Percentiles rank a stretch among this genome's conserved stretches.
phyloP scores from a whole-genome alignment of 768 basidiomycete species.

The Tricholoma flavovirens region DNA sequence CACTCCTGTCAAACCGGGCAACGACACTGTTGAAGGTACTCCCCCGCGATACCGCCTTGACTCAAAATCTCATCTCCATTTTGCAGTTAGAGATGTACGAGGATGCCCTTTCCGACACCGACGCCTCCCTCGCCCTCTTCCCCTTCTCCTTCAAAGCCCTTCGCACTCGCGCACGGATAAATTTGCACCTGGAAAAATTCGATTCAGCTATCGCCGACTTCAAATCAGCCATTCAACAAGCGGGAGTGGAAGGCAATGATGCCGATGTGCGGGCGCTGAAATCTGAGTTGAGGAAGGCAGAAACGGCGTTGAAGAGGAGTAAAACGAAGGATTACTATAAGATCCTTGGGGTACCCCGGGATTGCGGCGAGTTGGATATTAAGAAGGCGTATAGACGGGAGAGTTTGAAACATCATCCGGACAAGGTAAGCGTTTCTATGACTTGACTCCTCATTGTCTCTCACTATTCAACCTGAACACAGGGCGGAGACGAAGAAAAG shows the following conservation, averaged over 20 bases:
- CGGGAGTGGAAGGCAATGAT: constrained; percentile 54
- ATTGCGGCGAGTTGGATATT: constrained; percentile 66
- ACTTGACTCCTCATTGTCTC: constrained; percentile 4
- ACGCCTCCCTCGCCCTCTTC: constrained; percentile 55
- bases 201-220: constrained; percentile 72
- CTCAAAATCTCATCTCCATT: constrained; percentile 1
- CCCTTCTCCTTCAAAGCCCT: constrained; percentile 78
- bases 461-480: not conserved
- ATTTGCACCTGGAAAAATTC: constrained; percentile 68
- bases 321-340: constrained; percentile 91
- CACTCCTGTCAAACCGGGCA: constrained; percentile 78
- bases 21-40: constrained; percentile 71
- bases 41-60: not conserved
- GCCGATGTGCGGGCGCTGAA: constrained; percentile 57
- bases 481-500: constrained; percentile 94
- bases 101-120: constrained; percentile 68
- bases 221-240: constrained; percentile 72
- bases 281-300: constrained; percentile 72
- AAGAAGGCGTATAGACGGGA: constrained; percentile 90
- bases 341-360: constrained; percentile 58
- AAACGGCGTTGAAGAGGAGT: constrained; percentile 76
- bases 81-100: constrained; percentile 57
- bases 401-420: constrained; percentile 80
- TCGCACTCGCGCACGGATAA: constrained; percentile 78
- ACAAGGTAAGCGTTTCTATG: constrained; percentile 48